Base-by-base conservation (phyloP, 768 basidiomycete species). In the Daedaleopsis nitida region DNA sequence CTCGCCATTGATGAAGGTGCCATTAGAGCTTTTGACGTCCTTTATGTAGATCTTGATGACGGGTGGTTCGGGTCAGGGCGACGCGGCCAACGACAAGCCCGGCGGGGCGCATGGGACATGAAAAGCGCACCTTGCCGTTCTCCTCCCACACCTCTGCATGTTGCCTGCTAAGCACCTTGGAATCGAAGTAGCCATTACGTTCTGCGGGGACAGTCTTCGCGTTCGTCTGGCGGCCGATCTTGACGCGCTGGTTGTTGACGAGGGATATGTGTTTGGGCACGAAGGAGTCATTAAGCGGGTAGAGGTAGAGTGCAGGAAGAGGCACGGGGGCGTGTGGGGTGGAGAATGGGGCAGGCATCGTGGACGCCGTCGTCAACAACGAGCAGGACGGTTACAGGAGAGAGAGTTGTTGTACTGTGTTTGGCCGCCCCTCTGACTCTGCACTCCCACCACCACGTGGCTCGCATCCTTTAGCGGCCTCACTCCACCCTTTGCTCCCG, bases 111-210 rank as follows among this genome's bases (percentile, higher is more conserved):
- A 53, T 48, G 57, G 49, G 49, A 5, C 6, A 21, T 14, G n/a
- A 38, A 21, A 52, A 12, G 71, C 80, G 52, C 52, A 94, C 95
- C 86, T 96, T 96, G 49, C 85, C 86, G 45, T 75, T 80, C 62
- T 96, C 93, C 77, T 93, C 95, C 96, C 90, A 99, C n/a, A 99
- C 92, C 77, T 98, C 96, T 14, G 96, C 96, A 71, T 98, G 96
- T 78, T 92, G 91, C 66, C 96, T 81, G 67, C 91, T 93, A 62
- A 99, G 81, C 9, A 98, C 89, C 73, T 98, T 98, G 23, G 89
- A 91, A 78, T 98, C 96, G 73, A 99, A 98, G 78, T 91, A 99
- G 11, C 95, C 96, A 72, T 99, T 98, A 69, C 91, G 81, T 71
- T 96, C 94, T 12, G 84, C 87, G 17, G 96, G 96, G 34, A 92